phyloP scores from a whole-genome alignment of 1,284 basidiomycete species.

The Microbotryum violaceum region DNA sequence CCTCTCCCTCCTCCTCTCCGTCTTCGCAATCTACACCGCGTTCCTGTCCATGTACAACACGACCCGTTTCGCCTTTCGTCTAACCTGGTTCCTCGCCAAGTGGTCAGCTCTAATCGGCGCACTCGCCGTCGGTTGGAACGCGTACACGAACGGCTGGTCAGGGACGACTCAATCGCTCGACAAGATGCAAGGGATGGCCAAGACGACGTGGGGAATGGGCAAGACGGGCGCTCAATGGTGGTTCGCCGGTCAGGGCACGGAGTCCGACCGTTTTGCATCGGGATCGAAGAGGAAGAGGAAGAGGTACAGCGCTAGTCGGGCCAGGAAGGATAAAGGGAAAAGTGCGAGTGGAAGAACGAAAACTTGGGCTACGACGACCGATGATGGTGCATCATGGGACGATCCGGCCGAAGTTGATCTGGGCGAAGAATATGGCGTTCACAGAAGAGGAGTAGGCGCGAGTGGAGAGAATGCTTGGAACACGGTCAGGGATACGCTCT shows the following conservation, averaged over 20 bases:
- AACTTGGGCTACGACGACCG: neutral
- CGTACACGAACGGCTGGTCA: conserved; percentile 9
- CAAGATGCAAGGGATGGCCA: neutral
- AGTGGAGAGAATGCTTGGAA: conserved; percentile 4
- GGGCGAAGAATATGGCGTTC: neutral
- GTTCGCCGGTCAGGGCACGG: neutral
- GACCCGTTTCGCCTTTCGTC: conserved; percentile 61
- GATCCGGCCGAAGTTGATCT: conserved; percentile 11
- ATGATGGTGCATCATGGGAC: conserved; percentile 6
- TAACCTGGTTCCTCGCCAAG: conserved; percentile 59
- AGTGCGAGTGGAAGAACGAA: conserved; percentile 1
- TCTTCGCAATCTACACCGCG: conserved; percentile 63
- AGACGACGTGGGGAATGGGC: conserved; percentile 9
- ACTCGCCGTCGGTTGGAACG: conserved; percentile 36
- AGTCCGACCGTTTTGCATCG: neutral
- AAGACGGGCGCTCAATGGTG: conserved; percentile 12
- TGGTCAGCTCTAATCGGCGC: conserved; percentile 58
- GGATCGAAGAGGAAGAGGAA: neutral
- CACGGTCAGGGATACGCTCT: conserved; percentile 7
- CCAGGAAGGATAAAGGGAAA: neutral
- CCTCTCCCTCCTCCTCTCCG: conserved; percentile 61
- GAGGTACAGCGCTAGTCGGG: neutral
- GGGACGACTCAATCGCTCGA: conserved; percentile 10
- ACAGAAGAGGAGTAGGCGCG: too few relatives aligned
- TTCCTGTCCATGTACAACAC: conserved; percentile 64